Evolutionary conservation across 78 protist species (phyloP).

Genomic region (Salpingoeca rosetta): DNA sequence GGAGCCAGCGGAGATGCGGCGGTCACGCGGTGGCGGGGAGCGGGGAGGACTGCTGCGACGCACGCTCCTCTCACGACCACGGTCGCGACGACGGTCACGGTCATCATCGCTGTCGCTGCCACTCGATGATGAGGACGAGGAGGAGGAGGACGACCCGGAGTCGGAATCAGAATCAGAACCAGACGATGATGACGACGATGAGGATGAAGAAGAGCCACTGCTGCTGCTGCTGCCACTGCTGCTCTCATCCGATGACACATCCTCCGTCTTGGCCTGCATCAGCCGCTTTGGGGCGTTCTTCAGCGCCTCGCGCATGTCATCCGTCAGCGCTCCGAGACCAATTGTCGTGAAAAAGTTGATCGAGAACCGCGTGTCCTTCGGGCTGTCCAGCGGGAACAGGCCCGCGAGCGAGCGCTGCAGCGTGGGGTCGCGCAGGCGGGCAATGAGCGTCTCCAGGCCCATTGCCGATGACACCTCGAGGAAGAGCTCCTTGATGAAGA

Average conservation of each 20-base stretch:
- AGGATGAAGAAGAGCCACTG: background rate
- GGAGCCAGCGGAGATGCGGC: background rate
- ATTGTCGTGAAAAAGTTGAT: constrained; percentile 93
- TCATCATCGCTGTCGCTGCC: background rate
- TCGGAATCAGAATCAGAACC: too few species aligned
- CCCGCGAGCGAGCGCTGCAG: constrained; percentile 6
- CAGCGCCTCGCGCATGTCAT: background rate
- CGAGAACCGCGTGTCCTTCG: constrained; percentile 81
- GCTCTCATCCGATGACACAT: background rate
- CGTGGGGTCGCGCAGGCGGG: constrained; percentile 11
- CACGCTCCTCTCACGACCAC: background rate
- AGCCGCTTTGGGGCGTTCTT: constrained; percentile 6
- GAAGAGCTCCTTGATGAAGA: constrained; percentile 88
- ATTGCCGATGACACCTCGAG: constrained; percentile 45
- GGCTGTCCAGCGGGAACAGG: constrained; percentile 79
- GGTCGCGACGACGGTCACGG: background rate
- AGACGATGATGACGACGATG: background rate
- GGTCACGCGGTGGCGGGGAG: too few species aligned
- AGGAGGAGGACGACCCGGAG: too few species aligned
- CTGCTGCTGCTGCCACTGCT: too few species aligned
- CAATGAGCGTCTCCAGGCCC: constrained; percentile 18
- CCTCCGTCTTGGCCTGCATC: background rate
- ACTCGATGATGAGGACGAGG: background rate
- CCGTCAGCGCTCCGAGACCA: constrained; percentile 82
- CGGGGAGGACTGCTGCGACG: background rate